Percentiles rank a stretch among this genome's conserved stretches.
Evolutionary conservation across 1,284 basidiomycete species (phyloP).

Genomic region (Chalciporus sp.): DNA sequence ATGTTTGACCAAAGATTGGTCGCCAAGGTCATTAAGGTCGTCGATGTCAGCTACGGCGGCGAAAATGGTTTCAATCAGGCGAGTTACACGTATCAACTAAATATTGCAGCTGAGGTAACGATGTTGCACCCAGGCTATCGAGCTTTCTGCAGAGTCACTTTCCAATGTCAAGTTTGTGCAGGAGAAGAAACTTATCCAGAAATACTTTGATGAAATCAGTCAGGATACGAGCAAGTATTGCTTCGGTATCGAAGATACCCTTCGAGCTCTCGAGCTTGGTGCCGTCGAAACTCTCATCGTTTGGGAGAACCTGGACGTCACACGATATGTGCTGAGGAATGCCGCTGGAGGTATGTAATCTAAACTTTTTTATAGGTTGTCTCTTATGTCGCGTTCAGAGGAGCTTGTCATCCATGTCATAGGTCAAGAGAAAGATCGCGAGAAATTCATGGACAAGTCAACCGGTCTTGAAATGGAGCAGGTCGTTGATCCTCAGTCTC

Average conservation of each 20-base stretch:
- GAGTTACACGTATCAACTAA: constrained; percentile 13
- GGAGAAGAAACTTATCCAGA: constrained; percentile 97
- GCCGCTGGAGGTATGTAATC: constrained; percentile 75
- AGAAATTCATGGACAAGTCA: constrained; percentile 93
- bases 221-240: constrained; percentile 98
- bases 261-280: constrained; percentile 96
- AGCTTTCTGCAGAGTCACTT: constrained; percentile 93
- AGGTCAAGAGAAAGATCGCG: constrained; percentile 87
- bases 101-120: constrained; percentile 1
- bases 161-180: constrained; percentile 99
- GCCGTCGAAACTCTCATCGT: constrained; percentile 97
- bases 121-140: constrained; percentile 75
- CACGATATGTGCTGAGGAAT: constrained; percentile 84
- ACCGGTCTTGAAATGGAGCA: constrained; percentile 97
- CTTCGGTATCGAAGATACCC: constrained; percentile 96
- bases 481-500: constrained; percentile 72
- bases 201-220: constrained; percentile 99
- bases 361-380: not conserved
- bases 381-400: constrained; percentile 48
- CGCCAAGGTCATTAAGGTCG: constrained; percentile 94
- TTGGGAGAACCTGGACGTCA: constrained; percentile 95
- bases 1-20: constrained; percentile 91
- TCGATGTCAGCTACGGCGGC: constrained; percentile 98
- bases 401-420: constrained; percentile 83
- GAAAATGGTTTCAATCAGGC: constrained; percentile 99